These are phyloP conservation scores for Aspergillus chevalieri DNA, from an alignment of 2,329 filamentous ascomycete genomes.

Conservation along the genomic window DNA sequence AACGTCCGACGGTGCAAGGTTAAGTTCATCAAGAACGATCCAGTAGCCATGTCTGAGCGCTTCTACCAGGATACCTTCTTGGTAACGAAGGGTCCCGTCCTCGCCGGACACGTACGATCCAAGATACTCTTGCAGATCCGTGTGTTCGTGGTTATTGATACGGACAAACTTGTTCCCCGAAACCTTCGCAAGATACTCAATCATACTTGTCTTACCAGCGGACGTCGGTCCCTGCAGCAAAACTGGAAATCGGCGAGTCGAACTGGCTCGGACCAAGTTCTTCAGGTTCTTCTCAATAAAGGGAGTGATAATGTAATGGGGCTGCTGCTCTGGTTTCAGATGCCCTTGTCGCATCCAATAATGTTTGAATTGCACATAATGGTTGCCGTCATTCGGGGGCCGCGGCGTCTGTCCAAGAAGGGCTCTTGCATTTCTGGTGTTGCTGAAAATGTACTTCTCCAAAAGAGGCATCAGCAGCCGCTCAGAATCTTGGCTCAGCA, in stretches of 20 bases:
- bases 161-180: constrained; percentile 96
- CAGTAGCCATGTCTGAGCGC: constrained; percentile 90
- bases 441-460: constrained; percentile 69
- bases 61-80: constrained; percentile 89
- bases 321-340: constrained; percentile 60
- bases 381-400: constrained; percentile 66
- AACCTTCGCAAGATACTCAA: constrained; percentile 93
- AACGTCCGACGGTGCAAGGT: constrained; percentile 93
- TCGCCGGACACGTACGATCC: constrained; percentile 85
- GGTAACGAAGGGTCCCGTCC: constrained; percentile 80
- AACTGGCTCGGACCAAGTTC: constrained; percentile 88
- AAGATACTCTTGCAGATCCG: constrained; percentile 94
- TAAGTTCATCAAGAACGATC: constrained; percentile 97
- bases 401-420: constrained; percentile 73
- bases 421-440: constrained; percentile 61
- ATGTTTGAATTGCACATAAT: constrained; percentile 79
- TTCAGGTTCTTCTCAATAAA: constrained; percentile 93
- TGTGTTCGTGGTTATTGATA: constrained; percentile 99
- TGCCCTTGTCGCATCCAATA: constrained; percentile 84
- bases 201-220: constrained; percentile 98
- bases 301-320: constrained; percentile 92
- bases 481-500: constrained; percentile 78
- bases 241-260: constrained; percentile 85
- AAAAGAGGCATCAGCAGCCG: constrained; percentile 72
- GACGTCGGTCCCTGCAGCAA: constrained; percentile 96